A percentile compares a stretch with the other conserved stretches of the same genome.
These are phyloP conservation scores for Chrysanthemum makinoi DNA, from an alignment of 129 eudicot genomes.

Conservation along the genomic window DNA sequence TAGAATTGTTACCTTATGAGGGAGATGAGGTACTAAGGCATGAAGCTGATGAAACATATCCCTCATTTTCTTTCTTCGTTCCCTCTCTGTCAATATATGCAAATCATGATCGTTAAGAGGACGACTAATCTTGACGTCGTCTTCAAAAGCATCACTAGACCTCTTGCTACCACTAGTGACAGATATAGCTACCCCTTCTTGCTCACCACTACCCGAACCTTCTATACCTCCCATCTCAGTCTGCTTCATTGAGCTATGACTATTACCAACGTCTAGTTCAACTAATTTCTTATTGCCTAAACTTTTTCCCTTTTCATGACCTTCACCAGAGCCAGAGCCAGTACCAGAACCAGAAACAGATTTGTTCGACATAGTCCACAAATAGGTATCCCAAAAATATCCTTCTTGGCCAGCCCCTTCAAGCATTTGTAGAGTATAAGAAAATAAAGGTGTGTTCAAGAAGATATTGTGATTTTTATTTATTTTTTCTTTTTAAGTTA, in stretches of 20 bases:
- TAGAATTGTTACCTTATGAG: constrained; percentile 55
- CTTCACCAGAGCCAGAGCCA: background rate
- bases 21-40: constrained; percentile 76
- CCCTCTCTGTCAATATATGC: constrained; percentile 88
- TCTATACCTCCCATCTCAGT: background rate
- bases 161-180: constrained; percentile 6
- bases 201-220: constrained; percentile 14
- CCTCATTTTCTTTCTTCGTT: constrained; percentile 94
- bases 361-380: constrained; percentile 25
- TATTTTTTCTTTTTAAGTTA: background rate
- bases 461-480: background rate
- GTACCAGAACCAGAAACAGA: background rate
- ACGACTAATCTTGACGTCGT: background rate
- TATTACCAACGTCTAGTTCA: background rate
- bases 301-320: background rate
- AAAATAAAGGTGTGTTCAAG: constrained; percentile 11
- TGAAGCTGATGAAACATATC: constrained; percentile 80
- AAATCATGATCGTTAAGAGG: constrained; percentile 36
- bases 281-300: background rate
- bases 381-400: constrained; percentile 24
- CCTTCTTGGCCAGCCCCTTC: constrained; percentile 25
- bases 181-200: constrained; percentile 1
- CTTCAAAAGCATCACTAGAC: constrained; percentile 15
- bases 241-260: constrained; percentile 7
- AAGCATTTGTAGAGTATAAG: constrained; percentile 21